These are phyloP conservation scores for Myriosclerotinia scirpicola DNA, from an alignment of 2,329 filamentous ascomycete genomes.

Conservation along the genomic window DNA sequence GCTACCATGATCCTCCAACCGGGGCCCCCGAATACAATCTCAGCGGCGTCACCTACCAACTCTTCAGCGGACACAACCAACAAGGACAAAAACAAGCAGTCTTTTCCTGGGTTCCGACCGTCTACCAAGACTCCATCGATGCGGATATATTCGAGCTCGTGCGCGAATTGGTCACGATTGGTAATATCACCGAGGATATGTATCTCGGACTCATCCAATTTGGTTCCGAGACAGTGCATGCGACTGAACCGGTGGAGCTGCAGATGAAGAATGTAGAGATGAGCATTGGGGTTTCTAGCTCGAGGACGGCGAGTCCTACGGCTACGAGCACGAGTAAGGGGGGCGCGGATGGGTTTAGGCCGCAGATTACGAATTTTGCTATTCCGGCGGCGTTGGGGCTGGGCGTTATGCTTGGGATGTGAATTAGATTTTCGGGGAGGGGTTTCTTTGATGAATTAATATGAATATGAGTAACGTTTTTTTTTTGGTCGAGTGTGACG, in stretches of 20 bases:
- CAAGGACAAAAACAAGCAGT: slow-evolving; percentile 19
- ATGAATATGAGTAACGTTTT: slow-evolving; percentile 12
- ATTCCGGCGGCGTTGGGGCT: slow-evolving; percentile 20
- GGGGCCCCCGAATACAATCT: slow-evolving; percentile 11
- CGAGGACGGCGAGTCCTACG: slow-evolving; percentile 1
- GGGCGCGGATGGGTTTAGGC: neutral
- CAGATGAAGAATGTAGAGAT: slow-evolving; percentile 16
- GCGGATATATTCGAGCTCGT: slow-evolving; percentile 14
- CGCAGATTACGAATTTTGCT: slow-evolving; percentile 23
- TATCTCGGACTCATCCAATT: slow-evolving; percentile 20
- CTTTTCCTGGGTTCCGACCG: slow-evolving; percentile 8
- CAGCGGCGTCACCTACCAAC: slow-evolving; percentile 2
- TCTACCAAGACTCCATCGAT: slow-evolving; percentile 15
- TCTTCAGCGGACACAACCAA: slow-evolving; percentile 11
- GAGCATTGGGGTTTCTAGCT: slow-evolving; percentile 7
- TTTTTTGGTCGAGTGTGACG: neutral
- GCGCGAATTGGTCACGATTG: neutral
- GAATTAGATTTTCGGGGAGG: neutral
- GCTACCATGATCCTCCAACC: neutral
- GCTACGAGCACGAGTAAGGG: slow-evolving; percentile 12
- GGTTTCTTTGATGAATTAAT: neutral
- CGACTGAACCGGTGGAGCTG: neutral
- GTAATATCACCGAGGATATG: slow-evolving; percentile 12
- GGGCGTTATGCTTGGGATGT: slow-evolving; percentile 10
- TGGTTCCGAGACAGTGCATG: slow-evolving; percentile 15